Base-by-base conservation (phyloP, 78 protist genomes). In the Dictyostelium brefeldianum region DNA sequence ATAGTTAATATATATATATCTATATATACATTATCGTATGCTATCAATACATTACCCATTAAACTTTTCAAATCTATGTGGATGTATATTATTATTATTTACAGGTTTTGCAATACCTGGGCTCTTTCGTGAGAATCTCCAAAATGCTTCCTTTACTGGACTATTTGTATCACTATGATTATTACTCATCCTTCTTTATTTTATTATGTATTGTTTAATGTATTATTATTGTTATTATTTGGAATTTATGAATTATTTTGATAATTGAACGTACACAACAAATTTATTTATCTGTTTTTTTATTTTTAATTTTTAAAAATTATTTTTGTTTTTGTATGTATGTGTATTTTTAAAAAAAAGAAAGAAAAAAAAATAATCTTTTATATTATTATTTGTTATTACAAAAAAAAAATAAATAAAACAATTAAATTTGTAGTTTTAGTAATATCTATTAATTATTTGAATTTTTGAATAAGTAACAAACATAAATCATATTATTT, bases 81-180 rank as follows among this genome's bases (percentile, higher is more conserved):
- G 92, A 27, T 74, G 92, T 22, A 46, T 54, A 64, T 85, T 85
- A 36, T 36, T 36, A 36, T 36, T 36, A 53, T 85, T 85, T 12
- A 85, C 70, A 46, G 92, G 92, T n/a, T 85, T 85, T 10, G 92
- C 92, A 46, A 64, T 50, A 46, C 92, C 92, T 25, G 92, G 92
- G 46, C 57, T 75, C 27, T 85, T 85, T 77, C 92, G 25, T 22
- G 92, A 85, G 51, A 85, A 85, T 50, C 83, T 85, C 92, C 92
- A 85, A 77, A 85, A 85, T 17, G 83, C 79, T 20, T 85, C 92
- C 64, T 77, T 85, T 0, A 85, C 80, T 18, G 92, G 92, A 29
- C 84, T 77, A 64, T 85, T 85, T 57, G 92, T 85, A 64, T 85
- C 91, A 70, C 91, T 83, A 71, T 25, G 50, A 50, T 56, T 78